These are phyloP conservation scores for Talaromyces islandicus DNA, from an alignment of 2,329 filamentous ascomycete species.

Conservation along the genomic window DNA sequence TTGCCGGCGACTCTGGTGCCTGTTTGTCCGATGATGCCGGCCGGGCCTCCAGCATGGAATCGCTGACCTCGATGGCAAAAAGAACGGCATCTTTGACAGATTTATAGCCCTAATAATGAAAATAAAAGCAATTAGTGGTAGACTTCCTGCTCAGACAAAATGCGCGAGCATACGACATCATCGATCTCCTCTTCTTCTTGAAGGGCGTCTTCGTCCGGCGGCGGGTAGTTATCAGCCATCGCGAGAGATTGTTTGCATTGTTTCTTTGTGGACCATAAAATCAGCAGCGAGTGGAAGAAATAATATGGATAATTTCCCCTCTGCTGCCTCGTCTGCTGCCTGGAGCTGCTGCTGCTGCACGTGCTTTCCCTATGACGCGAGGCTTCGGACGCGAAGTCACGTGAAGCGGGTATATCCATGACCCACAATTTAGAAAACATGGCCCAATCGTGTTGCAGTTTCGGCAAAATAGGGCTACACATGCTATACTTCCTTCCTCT, in stretches of 20 bases:
- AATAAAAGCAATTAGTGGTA: neutral
- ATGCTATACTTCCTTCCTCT: too few species aligned
- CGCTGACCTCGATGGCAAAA: conserved; percentile 87
- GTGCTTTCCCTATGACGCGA: neutral
- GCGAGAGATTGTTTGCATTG: conserved; percentile 7
- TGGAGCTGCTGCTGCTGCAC: neutral
- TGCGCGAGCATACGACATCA: conserved; percentile 30
- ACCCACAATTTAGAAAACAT: neutral
- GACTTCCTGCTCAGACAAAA: neutral
- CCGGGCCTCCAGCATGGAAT: conserved; percentile 72
- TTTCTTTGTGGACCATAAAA: neutral
- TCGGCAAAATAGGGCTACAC: neutral
- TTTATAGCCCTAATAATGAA: conserved; percentile 71
- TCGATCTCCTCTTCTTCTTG: conserved; percentile 45
- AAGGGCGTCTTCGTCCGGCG: conserved; percentile 33
- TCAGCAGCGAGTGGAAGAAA: neutral
- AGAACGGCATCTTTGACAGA: conserved; percentile 95
- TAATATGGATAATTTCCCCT: neutral
- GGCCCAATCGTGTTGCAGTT: too few species aligned
- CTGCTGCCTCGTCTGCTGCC: conserved; percentile 5
- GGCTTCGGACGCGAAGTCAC: neutral
- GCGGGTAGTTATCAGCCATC: conserved; percentile 32
- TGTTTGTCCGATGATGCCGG: conserved; percentile 62
- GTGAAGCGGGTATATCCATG: neutral
- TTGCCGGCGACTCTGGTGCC: conserved; percentile 69